Conservation (phyloP, 2,329 filamentous ascomycete genomes). For the Byssochlamys sp. region DNA sequence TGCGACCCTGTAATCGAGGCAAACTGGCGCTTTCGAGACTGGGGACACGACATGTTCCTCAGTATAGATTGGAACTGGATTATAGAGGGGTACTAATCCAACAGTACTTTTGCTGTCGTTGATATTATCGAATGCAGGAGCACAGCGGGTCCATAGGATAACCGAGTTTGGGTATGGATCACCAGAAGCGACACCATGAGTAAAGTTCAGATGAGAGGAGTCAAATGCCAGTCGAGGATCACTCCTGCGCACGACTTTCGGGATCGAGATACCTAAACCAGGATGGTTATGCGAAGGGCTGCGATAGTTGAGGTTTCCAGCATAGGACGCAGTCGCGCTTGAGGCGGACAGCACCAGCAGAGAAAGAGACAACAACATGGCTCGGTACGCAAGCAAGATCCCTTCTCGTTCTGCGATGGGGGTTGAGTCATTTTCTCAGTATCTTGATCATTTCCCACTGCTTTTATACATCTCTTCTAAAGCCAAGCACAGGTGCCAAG, state of each 20-base stretch:
- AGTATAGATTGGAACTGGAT: conserved; percentile 32
- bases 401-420: too few species aligned
- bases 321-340: conserved; percentile 15
- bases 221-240: conserved; percentile 37
- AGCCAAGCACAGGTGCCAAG: too few species aligned
- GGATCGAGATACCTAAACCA: conserved; percentile 54
- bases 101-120: conserved; percentile 48
- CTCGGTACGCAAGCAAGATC: too few species aligned
- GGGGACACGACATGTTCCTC: conserved; percentile 45
- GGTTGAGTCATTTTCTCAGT: too few species aligned
- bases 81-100: conserved; percentile 46
- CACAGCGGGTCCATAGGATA: conserved; percentile 36
- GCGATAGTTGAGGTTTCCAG: conserved; percentile 55
- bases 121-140: conserved; percentile 34
- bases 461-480: too few species aligned
- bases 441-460: too few species aligned
- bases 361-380: conserved; percentile 3
- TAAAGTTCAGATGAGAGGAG: conserved; percentile 49
- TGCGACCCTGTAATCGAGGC: conserved; percentile 56
- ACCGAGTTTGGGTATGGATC: conserved; percentile 36
- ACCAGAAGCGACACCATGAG: conserved; percentile 50
- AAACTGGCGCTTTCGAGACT: conserved; percentile 53
- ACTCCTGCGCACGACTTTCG: conserved; percentile 50
- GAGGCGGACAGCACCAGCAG: conserved; percentile 11
- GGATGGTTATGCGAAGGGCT: conserved; percentile 58